Evolutionary conservation across 805 yeast species (phyloP).

Genomic region (Teunomyces lycoperdinae): DNA sequence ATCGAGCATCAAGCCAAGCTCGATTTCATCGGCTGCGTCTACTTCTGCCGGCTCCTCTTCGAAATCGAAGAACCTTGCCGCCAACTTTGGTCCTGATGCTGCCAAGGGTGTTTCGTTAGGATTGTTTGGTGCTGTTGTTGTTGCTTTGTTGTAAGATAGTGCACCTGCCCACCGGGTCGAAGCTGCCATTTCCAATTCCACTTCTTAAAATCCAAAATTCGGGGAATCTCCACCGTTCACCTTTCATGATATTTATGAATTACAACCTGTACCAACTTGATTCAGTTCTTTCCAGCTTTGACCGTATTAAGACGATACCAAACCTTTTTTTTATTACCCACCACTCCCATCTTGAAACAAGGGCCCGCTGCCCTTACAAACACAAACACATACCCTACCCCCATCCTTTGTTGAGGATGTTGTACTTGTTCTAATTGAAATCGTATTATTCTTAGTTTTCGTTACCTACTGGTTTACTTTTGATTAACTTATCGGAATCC

Average conservation of each 20-base stretch:
- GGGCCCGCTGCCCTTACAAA: no score
- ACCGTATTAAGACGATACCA: not conserved
- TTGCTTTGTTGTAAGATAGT: constrained; percentile 28
- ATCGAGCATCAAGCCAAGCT: constrained; percentile 13
- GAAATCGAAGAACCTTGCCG: constrained; percentile 23
- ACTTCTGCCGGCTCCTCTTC: constrained; percentile 29
- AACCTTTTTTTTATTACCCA: no score
- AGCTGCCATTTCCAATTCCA: not conserved
- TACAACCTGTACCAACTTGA: not conserved
- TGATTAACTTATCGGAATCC: not conserved
- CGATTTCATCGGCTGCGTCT: constrained; percentile 14
- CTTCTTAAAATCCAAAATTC: not conserved
- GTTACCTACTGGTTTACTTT: constrained; percentile 2
- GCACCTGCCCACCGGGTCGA: not conserved
- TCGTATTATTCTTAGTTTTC: not conserved
- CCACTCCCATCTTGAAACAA: no score
- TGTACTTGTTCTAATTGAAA: not conserved
- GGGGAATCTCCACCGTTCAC: not conserved
- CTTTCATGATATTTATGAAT: not conserved
- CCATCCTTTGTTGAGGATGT: no score
- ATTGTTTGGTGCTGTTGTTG: constrained; percentile 30
- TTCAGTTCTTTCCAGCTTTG: not conserved
- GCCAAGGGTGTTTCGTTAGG: constrained; percentile 17
- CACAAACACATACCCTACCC: no score
- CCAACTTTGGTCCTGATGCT: constrained; percentile 29